Evolutionary conservation across 495 filamentous ascomycete genomes (phyloP), one percentile per base, ranked within the genome.

Genomic region (Delitschia confertaspora): DNA sequence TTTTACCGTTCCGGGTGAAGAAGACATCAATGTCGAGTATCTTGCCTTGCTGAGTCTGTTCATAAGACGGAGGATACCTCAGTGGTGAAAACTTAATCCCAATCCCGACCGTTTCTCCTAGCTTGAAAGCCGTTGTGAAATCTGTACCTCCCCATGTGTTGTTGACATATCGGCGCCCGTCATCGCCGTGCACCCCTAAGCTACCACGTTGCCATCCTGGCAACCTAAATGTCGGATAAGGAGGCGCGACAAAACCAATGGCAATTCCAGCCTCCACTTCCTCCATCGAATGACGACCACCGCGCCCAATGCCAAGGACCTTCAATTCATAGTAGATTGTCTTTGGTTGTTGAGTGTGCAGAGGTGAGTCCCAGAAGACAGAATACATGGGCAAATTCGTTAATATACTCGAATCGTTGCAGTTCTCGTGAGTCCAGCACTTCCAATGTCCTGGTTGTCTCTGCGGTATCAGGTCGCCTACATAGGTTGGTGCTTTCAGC

Each of bases 141-240:
- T 79, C 69, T 48, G 74, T 78, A 2, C 89, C 89, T 17, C 89
- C 89, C 69, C 72, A 87, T 1, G 74, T 73, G 57, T 95, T 85
- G 65, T 95, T 93, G 47, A 91, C 71, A 60, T 84, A 96, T 51
- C 76, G 72, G 53, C 83, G 78, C 8, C 89, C 89, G 60, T 96
- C 89, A 59, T 96, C 89, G 2, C 83, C 82, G 53, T 94, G 91
- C 8, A 95, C 79, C 5, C 73, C 89, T n/a, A 95, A 56, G 33
- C 79, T 83, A 1, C 75, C 88, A 21, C 88, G 69, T 58, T 96
- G 80, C 89, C 89, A 95, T 2, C 89, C 89, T 0, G 89, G 89
- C 42, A 91, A 73, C 30, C 89, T 75, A 73, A 87, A 95, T 0
- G 73, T 69, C 0, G 89, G 89, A 62, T 93, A 95, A 14, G 89